A percentile compares a stretch with the other conserved stretches of the same genome.
Conservation (phyloP, 164 flowering plant genomes). For the Berberis vulgaris region DNA sequence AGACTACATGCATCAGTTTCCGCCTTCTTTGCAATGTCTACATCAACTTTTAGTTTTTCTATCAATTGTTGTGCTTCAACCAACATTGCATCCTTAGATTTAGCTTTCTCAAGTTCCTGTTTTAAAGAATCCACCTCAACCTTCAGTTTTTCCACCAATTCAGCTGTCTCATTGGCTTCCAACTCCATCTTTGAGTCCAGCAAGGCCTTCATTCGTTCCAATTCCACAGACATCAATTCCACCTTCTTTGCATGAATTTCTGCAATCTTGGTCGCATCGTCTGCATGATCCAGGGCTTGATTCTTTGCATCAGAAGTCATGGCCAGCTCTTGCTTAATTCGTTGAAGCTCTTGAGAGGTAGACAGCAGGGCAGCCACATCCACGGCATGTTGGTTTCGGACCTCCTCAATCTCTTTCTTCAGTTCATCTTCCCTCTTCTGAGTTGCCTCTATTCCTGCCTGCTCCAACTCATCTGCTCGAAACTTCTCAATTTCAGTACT, state of each 20-base stretch:
- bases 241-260: conserved; percentile 74
- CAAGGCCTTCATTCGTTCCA: conserved; percentile 47
- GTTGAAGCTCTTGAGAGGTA: conserved; percentile 65
- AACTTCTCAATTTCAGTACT: conserved; percentile 83
- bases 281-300: conserved; percentile 74
- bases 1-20: conserved; percentile 57
- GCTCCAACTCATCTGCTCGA: conserved; percentile 83
- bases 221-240: conserved; percentile 57
- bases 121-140: conserved; percentile 51
- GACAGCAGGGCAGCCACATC: conserved; percentile 68
- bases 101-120: conserved; percentile 27
- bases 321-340: conserved; percentile 59
- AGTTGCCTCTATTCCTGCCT: conserved; percentile 67
- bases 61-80: conserved; percentile 13
- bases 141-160: conserved; percentile 34
- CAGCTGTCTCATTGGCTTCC: conserved; percentile 36
- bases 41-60: conserved; percentile 45
- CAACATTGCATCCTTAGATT: conserved; percentile 10
- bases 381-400: conserved; percentile 62
- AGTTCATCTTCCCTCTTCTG: conserved; percentile 75
- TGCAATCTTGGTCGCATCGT: conserved; percentile 81
- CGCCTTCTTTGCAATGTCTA: conserved; percentile 67
- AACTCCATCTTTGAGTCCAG: conserved; percentile 53
- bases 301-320: conserved; percentile 67
- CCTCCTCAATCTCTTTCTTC: conserved; percentile 64